phyloP scores from a whole-genome alignment of 169 alveolate genomes.

The Eimeria brunetti region DNA sequence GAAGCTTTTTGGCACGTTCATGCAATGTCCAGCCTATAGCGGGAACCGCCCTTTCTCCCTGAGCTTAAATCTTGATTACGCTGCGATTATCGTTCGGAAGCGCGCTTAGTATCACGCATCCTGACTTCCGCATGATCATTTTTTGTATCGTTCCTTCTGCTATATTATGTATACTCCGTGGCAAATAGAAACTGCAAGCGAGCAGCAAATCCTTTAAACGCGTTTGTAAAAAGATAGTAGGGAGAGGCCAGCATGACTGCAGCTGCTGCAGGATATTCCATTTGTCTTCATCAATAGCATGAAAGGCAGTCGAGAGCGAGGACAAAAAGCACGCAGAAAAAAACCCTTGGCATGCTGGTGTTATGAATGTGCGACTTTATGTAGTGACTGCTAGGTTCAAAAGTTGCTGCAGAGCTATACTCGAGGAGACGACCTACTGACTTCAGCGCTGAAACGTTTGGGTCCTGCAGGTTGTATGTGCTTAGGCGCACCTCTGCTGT shows the following conservation, averaged over 20 bases:
- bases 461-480: neutral
- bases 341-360: neutral
- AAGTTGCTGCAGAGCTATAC: neutral
- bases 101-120: neutral
- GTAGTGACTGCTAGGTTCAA: neutral
- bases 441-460: neutral
- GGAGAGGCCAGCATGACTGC: neutral
- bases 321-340: neutral
- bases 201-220: neutral
- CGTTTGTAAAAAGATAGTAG: neutral
- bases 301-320: neutral
- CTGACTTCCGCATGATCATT: neutral
- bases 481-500: neutral
- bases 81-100: too few species aligned
- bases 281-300: neutral
- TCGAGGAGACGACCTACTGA: neutral
- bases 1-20: neutral
- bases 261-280: neutral
- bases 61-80: too few species aligned
- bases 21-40: neutral
- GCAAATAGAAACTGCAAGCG: neutral
- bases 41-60: neutral
- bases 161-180: neutral
- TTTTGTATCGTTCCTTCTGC: neutral
- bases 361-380: neutral